Conservation (phyloP, 2,329 filamentous ascomycete species). For the Fusarium sulawesiense region DNA sequence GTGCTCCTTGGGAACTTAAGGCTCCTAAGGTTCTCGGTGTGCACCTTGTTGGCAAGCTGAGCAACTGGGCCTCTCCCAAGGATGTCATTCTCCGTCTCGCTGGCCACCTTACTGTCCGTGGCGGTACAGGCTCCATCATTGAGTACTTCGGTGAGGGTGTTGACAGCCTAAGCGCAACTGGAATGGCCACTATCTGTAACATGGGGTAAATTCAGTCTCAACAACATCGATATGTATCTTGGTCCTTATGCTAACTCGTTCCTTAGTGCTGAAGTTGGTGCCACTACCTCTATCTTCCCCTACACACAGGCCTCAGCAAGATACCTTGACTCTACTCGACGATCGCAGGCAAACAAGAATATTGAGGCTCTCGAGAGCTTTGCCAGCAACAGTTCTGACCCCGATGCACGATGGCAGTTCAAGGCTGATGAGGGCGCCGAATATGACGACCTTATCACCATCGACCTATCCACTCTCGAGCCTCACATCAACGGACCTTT, state of each 20-base stretch:
- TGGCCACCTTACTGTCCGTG: slow-evolving; percentile 89
- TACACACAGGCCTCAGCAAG: slow-evolving; percentile 86
- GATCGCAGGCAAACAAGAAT: slow-evolving; percentile 70
- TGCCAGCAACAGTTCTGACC: slow-evolving; percentile 55
- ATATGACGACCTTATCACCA: slow-evolving; percentile 96
- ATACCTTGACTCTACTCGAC: slow-evolving; percentile 86
- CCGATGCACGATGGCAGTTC: slow-evolving; percentile 71
- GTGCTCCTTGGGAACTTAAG: slow-evolving; percentile 97
- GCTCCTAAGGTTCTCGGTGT: slow-evolving; percentile 92
- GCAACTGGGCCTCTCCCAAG: slow-evolving; percentile 93
- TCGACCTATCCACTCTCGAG: slow-evolving; percentile 94
- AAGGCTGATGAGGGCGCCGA: slow-evolving; percentile 84
- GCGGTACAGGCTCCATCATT: slow-evolving; percentile 93
- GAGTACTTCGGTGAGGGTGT: slow-evolving; percentile 95
- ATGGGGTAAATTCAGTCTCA: slow-evolving; percentile 65
- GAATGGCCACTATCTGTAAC: slow-evolving; percentile 92
- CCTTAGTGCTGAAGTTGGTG: slow-evolving; percentile 78
- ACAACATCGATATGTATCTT: not conserved
- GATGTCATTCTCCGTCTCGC: slow-evolving; percentile 93
- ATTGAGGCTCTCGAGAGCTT: slow-evolving; percentile 71
- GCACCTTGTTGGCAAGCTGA: slow-evolving; percentile 82
- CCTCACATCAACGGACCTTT: slow-evolving; percentile 99
- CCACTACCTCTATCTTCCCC: slow-evolving; percentile 95
- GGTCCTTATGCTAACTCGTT: not conserved
- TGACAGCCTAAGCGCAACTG: slow-evolving; percentile 87